Conservation (phyloP, 441 rosid species). For the Arabidopsis lyrata region DNA sequence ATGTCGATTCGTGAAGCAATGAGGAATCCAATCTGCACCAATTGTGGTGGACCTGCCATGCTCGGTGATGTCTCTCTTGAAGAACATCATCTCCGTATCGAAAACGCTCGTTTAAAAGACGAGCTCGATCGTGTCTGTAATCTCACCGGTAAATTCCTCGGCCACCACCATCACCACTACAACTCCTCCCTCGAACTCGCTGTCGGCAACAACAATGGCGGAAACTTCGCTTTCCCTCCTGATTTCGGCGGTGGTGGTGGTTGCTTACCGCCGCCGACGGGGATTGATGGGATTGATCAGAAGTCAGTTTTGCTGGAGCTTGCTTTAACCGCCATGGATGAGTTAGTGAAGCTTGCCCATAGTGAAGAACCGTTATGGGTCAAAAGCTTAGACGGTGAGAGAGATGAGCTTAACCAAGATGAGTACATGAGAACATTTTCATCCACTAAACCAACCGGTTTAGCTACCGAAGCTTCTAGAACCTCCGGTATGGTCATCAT, state of each 20-base stretch:
- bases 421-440: slow-evolving; percentile 71
- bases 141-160: slow-evolving; percentile 49
- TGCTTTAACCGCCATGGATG: slow-evolving; percentile 90
- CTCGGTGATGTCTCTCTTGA: slow-evolving; percentile 46
- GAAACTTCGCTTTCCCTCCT: slow-evolving; percentile 49
- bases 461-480: slow-evolving; percentile 80
- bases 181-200: slow-evolving; percentile 75
- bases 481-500: slow-evolving; percentile 79
- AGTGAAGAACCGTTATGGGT: slow-evolving; percentile 80
- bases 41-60: slow-evolving; percentile 46
- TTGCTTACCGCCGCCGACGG: slow-evolving; percentile 44
- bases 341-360: slow-evolving; percentile 80
- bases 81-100: slow-evolving; percentile 50
- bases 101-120: slow-evolving; percentile 47
- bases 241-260: slow-evolving; percentile 40
- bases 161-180: slow-evolving; percentile 44
- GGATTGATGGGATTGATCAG: slow-evolving; percentile 44
- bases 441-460: slow-evolving; percentile 65
- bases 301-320: slow-evolving; percentile 78
- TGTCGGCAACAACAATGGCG: slow-evolving; percentile 57
- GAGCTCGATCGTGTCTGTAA: slow-evolving; percentile 48
- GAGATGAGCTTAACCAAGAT: slow-evolving; percentile 76
- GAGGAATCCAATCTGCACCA: slow-evolving; percentile 45
- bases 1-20: slow-evolving; percentile 49
- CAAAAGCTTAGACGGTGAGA: slow-evolving; percentile 69